These are phyloP conservation scores for Glycine soja DNA, from an alignment of 306 rosid genomes.

Conservation along the genomic window DNA sequence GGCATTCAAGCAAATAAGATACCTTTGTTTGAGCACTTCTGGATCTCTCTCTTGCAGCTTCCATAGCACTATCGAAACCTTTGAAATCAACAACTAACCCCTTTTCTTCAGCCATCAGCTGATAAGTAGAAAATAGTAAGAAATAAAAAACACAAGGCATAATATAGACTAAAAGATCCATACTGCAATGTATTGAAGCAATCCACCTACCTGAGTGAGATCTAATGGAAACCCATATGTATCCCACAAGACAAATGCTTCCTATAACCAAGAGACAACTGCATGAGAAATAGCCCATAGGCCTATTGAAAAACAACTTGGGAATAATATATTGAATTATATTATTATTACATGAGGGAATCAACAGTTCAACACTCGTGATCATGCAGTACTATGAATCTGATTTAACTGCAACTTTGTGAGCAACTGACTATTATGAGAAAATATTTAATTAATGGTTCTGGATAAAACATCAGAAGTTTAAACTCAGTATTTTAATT, in stretches of 20 bases:
- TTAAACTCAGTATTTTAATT: slow-evolving; percentile 8
- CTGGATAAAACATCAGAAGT: slow-evolving; percentile 1
- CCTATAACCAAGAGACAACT: slow-evolving; percentile 62
- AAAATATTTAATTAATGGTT: slow-evolving; percentile 28
- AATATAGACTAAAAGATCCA: slow-evolving; percentile 35
- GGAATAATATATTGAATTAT: slow-evolving; percentile 20
- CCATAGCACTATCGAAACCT: slow-evolving; percentile 83
- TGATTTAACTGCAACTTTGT: slow-evolving; percentile 21
- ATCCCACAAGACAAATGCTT: slow-evolving; percentile 97
- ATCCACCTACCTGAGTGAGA: slow-evolving; percentile 83
- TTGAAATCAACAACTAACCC: slow-evolving; percentile 79
- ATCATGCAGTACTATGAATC: not conserved
- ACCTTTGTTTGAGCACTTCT: slow-evolving; percentile 95
- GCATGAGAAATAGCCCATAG: slow-evolving; percentile 44
- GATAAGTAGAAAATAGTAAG: slow-evolving; percentile 47
- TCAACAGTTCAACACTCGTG: slow-evolving; percentile 10
- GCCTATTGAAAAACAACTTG: slow-evolving; percentile 13
- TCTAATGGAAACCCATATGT: slow-evolving; percentile 95
- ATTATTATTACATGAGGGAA: slow-evolving; percentile 13
- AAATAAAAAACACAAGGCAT: slow-evolving; percentile 12
- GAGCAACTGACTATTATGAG: slow-evolving; percentile 18
- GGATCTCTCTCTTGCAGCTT: slow-evolving; percentile 94
- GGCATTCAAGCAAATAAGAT: slow-evolving; percentile 37
- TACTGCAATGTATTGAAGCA: slow-evolving; percentile 31
- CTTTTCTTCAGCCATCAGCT: slow-evolving; percentile 98